Conservation (phyloP, 2,329 filamentous ascomycete genomes). For the Colletotrichum destructivum region DNA sequence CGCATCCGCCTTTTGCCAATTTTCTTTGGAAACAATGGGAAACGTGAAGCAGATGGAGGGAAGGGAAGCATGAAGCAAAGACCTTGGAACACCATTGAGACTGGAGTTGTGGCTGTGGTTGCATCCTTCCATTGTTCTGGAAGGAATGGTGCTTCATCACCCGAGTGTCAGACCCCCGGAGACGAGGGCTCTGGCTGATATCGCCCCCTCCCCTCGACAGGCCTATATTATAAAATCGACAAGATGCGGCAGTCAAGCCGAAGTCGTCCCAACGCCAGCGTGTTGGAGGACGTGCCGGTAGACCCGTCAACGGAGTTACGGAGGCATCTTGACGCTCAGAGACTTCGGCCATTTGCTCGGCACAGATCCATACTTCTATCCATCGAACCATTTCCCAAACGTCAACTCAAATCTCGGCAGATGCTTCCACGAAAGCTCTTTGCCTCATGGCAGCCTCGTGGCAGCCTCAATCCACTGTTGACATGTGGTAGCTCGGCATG, state of each 20-base stretch:
- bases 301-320: neutral
- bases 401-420: slow-evolving; percentile 24
- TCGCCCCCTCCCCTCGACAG: neutral
- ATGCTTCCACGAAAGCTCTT: neutral
- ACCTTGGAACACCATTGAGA: slow-evolving; percentile 9
- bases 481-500: slow-evolving; percentile 12
- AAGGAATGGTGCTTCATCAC: slow-evolving; percentile 31
- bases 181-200: slow-evolving; percentile 22
- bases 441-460: neutral
- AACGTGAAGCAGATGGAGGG: slow-evolving; percentile 33
- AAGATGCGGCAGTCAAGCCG: slow-evolving; percentile 30
- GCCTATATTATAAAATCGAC: slow-evolving; percentile 25
- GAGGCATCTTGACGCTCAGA: slow-evolving; percentile 5
- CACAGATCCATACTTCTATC: slow-evolving; percentile 8
- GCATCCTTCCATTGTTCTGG: slow-evolving; percentile 35
- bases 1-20: slow-evolving; percentile 17
- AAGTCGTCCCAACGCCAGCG: slow-evolving; percentile 15
- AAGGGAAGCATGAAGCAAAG: slow-evolving; percentile 26
- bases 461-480: slow-evolving; percentile 1
- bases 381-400: slow-evolving; percentile 32
- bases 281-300: slow-evolving; percentile 26
- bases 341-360: slow-evolving; percentile 12
- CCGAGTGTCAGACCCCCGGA: slow-evolving; percentile 21
- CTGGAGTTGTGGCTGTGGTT: slow-evolving; percentile 8
- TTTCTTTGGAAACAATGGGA: slow-evolving; percentile 34